A percentile compares a stretch with the other conserved stretches of the same genome.
Conservation (phyloP, 805 yeast species). For the Pichia sporocuriosa region DNA sequence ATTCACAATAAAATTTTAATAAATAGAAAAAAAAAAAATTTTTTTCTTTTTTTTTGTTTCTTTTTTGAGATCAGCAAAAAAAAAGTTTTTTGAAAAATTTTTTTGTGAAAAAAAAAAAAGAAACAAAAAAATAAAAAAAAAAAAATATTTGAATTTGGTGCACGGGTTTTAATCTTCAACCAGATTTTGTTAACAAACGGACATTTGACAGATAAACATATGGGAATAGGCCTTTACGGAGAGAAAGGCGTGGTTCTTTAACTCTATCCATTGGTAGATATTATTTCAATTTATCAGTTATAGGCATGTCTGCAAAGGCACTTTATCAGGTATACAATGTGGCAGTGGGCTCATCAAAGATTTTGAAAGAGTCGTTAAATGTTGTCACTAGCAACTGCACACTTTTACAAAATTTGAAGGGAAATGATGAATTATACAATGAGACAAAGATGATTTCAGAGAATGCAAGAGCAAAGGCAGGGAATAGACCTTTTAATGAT, state of each 20-base stretch:
- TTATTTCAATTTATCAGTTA: not conserved
- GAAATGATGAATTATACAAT: constrained; percentile 22
- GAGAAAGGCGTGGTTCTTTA: no score
- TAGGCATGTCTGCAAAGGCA: constrained; percentile 22
- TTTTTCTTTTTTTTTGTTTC: no score
- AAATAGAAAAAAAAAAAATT: no score
- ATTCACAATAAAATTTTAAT: no score
- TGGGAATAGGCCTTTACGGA: no score
- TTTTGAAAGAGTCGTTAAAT: constrained; percentile 19
- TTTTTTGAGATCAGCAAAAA: no score
- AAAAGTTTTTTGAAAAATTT: not conserved
- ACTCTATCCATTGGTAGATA: not conserved
- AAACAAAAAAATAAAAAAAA: no score
- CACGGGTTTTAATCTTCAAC: no score
- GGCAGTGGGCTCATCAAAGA: constrained; percentile 24
- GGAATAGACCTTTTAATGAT: constrained; percentile 14
- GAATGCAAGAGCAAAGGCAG: constrained; percentile 18
- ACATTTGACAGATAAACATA: no score
- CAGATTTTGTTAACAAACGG: no score
- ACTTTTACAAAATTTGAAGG: constrained; percentile 18
- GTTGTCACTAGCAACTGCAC: constrained; percentile 17
- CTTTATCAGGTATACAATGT: constrained; percentile 23
- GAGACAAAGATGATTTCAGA: constrained; percentile 23
- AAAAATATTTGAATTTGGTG: no score
- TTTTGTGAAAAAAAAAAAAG: not conserved